phyloP scores from a whole-genome alignment of 2,329 filamentous ascomycete species.

The Eutypa lata region DNA sequence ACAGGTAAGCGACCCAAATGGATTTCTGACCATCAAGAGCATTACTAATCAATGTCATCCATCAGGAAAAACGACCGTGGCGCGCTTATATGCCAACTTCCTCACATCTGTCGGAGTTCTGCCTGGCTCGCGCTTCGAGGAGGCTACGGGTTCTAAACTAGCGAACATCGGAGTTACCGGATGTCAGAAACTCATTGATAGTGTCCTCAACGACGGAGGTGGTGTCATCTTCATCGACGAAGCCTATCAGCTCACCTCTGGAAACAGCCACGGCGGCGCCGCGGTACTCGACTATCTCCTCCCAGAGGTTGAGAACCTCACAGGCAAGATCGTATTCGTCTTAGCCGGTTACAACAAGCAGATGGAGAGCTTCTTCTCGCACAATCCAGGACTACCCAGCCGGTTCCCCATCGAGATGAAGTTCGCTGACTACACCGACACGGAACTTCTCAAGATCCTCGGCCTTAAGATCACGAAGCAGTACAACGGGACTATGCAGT shows the following conservation, averaged over 20 bases:
- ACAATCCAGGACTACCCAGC: conserved; percentile 69
- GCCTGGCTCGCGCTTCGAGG: conserved; percentile 55
- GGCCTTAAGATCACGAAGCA: conserved; percentile 49
- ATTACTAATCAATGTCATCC: background rate
- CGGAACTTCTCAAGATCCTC: conserved; percentile 62
- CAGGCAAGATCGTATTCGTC: conserved; percentile 67
- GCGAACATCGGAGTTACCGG: conserved; percentile 58
- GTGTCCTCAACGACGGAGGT: conserved; percentile 54
- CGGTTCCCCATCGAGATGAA: conserved; percentile 64
- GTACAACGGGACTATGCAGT: conserved; percentile 53
- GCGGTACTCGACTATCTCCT: conserved; percentile 69
- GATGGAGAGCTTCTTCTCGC: conserved; percentile 74
- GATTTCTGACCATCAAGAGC: background rate
- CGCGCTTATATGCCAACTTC: conserved; percentile 64
- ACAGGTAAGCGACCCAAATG: conserved; percentile 48
- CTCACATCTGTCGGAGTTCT: conserved; percentile 59
- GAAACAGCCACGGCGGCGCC: conserved; percentile 53
- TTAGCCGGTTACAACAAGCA: conserved; percentile 70
- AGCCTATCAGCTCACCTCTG: conserved; percentile 68
- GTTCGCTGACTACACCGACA: conserved; percentile 67
- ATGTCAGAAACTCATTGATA: conserved; percentile 53
- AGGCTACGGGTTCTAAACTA: conserved; percentile 64
- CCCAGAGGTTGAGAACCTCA: conserved; percentile 68
- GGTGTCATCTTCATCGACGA: conserved; percentile 77
- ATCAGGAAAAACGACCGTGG: conserved; percentile 69